Evolutionary conservation across 768 basidiomycete species (phyloP).

Genomic region (Tephrocybe sp.): DNA sequence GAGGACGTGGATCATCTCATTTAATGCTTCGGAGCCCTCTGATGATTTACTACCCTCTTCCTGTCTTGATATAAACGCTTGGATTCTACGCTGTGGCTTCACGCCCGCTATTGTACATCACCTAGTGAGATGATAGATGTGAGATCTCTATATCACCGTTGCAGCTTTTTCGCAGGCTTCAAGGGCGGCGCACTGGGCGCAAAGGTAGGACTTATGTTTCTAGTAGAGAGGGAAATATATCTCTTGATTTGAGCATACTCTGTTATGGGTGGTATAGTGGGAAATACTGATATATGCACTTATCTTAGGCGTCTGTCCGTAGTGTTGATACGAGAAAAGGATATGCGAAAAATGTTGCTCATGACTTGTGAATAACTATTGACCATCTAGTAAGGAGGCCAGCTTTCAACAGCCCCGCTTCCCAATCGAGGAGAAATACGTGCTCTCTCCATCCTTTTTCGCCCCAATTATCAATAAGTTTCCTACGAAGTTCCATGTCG

Average conservation of each 20-base stretch:
- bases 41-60: neutral
- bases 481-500: conserved; percentile 22
- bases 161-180: too few species aligned
- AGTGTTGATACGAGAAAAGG: neutral
- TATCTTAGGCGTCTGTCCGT: too few species aligned
- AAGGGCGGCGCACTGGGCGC: too few species aligned
- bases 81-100: neutral
- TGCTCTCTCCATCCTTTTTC: conserved; percentile 42
- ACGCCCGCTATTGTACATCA: neutral
- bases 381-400: conserved; percentile 48
- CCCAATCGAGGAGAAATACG: conserved; percentile 46
- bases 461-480: conserved; percentile 29
- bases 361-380: conserved; percentile 27
- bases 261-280: too few species aligned
- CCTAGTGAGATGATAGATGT: too few species aligned
- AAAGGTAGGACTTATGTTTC: too few species aligned
- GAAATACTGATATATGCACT: too few species aligned
- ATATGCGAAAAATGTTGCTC: neutral
- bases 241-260: too few species aligned
- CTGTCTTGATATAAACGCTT: neutral
- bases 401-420: conserved; percentile 45
- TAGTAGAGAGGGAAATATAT: too few species aligned
- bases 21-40: neutral
- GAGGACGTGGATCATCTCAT: conserved; percentile 27
- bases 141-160: too few species aligned